Evolutionary conservation across 352 stramenopile species (phyloP), one percentile per base, ranked within the genome.

Genomic region (Globisporangium perplexum): DNA sequence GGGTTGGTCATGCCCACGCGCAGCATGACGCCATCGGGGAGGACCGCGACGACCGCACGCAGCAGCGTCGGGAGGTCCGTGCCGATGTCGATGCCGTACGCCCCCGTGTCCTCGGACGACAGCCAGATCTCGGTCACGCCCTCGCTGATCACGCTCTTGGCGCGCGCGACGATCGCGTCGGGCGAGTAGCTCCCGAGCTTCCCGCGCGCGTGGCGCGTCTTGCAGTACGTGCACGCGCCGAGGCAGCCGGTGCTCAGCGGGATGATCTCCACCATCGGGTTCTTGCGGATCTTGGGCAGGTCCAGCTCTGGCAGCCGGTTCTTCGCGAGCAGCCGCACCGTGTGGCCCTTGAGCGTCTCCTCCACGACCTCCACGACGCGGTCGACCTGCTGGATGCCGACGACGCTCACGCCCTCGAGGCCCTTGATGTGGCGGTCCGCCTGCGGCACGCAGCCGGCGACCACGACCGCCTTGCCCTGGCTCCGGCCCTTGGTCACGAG

Each of bases 1-100:
- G 90, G 90, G 57, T 97, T 97, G 17, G 90, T 97, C 90, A 97
- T 97, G 22, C 90, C 90, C 17, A 97, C 72, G 35, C 88, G 77
- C 4, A 97, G 65, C 88, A 97, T 97, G n/a, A 90, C 72, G 12
- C 78, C 72, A 14, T 75, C 69, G 0, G 82, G 78, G 31, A 90
- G 56, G 42, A 93, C 68, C 28, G 80, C 58, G 26, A 93, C 50
- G n/a, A 97, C 35, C 23, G 66, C 66, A 17, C 62, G 56, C 52
- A 97, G 53, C 0, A 97, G 66, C 18, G 72, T 75, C 1, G 72
- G 72, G 28, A 97, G 51, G 59, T 90, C 79, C 4, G 79, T 95
- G 18, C 68, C 77, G 47, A 97, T 82, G 58, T 97, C 90, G 49
- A 92, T 82, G 6, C 90, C 90, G 58, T 97, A 97, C 6, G 90